Base-by-base conservation (phyloP, 2,329 filamentous ascomycete genomes). In the Dactylellina sp. region DNA sequence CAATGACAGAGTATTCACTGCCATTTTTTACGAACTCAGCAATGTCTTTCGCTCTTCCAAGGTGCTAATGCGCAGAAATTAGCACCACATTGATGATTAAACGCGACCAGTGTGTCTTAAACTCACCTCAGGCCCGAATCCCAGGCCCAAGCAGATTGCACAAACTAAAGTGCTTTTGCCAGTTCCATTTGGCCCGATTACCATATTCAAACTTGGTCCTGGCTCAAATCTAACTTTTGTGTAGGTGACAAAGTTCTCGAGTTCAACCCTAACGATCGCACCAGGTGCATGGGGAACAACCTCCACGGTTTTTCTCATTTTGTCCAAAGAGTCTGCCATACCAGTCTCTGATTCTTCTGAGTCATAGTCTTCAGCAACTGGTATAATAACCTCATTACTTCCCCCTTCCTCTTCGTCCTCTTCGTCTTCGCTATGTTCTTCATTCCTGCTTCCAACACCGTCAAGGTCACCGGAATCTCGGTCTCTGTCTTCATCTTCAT, bases 101-200 rank as follows among this genome's bases (percentile, higher is more conserved):
- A n/a, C 11, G 37, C 11, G 39, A 32, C 62, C 35, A 25, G 18
- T 50, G 28, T 44, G 56, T 44, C 24, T 37, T 72, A 47, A 60
- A 59, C 81, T 79, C 82, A 85, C 85, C 79, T 81, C 87, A 22
- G 93, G 89, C 32, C 88, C 87, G 84, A 90, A 97, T 52, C 95
- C 95, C 24, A 99, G 83, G 1, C 95, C 95, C 12, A 99, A 83
- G 79, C 95, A 98, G 77, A 99, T 96, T 47, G 95, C 95, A 82
- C 95, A 99, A 46, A 99, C 94, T 24, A 99, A 85, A 0, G 95
- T 97, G 82, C 94, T 98, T 82, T 99, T 99, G 63, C 95, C 95
- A 0, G 95, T 98, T 35, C 95, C 95, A 79, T 99, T 99, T n/a
- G 95, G 95, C 0, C 95, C 95, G 77, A 99, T 97, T 60, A 99